Percentiles rank a stretch among this genome's conserved stretches.
Conservation (phyloP, 1,284 basidiomycete genomes). For the Leccinum colubrinum region DNA sequence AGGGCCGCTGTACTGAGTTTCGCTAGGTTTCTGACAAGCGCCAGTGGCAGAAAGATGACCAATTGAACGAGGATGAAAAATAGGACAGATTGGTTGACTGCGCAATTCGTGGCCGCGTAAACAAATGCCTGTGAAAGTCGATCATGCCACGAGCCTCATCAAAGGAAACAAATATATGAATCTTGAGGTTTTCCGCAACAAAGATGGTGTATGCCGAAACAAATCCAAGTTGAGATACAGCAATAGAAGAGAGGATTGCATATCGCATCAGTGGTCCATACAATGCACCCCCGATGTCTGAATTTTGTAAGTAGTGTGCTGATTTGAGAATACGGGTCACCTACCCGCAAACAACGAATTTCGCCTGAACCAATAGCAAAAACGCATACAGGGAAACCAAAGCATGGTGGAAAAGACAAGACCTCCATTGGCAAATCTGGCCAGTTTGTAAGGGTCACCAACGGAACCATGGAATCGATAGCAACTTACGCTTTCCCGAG, state of each 20-base stretch:
- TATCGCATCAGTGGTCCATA: constrained; percentile 95
- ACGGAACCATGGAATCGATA: neutral
- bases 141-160: neutral
- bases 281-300: constrained; percentile 91
- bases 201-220: constrained; percentile 94
- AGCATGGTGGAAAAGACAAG: constrained; percentile 89
- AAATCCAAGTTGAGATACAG: constrained; percentile 89
- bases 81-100: constrained; percentile 65
- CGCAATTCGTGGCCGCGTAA: constrained; percentile 81
- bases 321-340: constrained; percentile 15
- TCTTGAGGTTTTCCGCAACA: constrained; percentile 89
- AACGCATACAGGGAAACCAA: constrained; percentile 92
- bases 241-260: constrained; percentile 85
- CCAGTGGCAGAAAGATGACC: constrained; percentile 84
- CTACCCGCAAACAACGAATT: constrained; percentile 86
- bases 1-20: constrained; percentile 93
- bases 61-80: constrained; percentile 86
- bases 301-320: constrained; percentile 5
- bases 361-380: constrained; percentile 87
- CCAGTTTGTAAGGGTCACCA: constrained; percentile 10
- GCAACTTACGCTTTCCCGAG: constrained; percentile 80
- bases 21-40: constrained; percentile 85
- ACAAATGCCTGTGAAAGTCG: constrained; percentile 64
- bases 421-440: constrained; percentile 92
- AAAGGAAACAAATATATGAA: constrained; percentile 15